Base-by-base conservation (phyloP, 2,329 filamentous ascomycete genomes). In the Drechslerella coelobrocha region DNA sequence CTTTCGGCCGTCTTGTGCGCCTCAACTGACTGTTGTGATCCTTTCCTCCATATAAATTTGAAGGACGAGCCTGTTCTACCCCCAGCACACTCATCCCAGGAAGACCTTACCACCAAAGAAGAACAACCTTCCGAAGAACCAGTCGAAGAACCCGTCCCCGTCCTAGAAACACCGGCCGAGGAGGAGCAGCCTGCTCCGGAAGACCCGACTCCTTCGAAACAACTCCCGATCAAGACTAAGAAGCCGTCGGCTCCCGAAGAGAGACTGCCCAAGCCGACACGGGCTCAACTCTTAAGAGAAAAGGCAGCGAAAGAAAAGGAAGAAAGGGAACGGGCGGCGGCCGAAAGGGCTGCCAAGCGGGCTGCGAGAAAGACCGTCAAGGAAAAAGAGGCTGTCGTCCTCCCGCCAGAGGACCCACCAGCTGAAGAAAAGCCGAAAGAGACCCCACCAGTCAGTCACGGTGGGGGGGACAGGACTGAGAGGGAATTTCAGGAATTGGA, bases 231-330 rank as follows among this genome's bases (percentile, higher is more conserved):
- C 47, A 63, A 63, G 27, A 31, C 43, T 41, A 71, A 63, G 24
- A 60, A 54, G 24, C 23, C 45, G 19, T n/a, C 23, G 45, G 52
- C 47, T 12, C 61, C 48, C 29, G 66, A 63, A 59, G 53, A 60
- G 17, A 60, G 54, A 24, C 54, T 63, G 29, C 29, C 39, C 17
- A 68, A 68, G 21, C 54, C 62, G 26, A 71, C 66, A 12, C 66
- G 66, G 37, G 59, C 66, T 17, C 66, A 63, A 10, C 59, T 71
- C 3, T 45, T 71, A 10, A 59, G 41, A 17, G 66, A 71, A 43
- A 26, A 61, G 23, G 47, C 39, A 41, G 51, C 47, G 21, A 71
- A 60, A 37, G 66, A 71, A 8, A 63, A 62, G n/a, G 66, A 71
- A 45, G 66, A 71, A 45, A 45, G 34, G 27, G 65, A 71, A 12